Evolutionary conservation across 2,329 filamentous ascomycete species (phyloP), one percentile per base, ranked within the genome.

Genomic region (Xylariaceae sp.): DNA sequence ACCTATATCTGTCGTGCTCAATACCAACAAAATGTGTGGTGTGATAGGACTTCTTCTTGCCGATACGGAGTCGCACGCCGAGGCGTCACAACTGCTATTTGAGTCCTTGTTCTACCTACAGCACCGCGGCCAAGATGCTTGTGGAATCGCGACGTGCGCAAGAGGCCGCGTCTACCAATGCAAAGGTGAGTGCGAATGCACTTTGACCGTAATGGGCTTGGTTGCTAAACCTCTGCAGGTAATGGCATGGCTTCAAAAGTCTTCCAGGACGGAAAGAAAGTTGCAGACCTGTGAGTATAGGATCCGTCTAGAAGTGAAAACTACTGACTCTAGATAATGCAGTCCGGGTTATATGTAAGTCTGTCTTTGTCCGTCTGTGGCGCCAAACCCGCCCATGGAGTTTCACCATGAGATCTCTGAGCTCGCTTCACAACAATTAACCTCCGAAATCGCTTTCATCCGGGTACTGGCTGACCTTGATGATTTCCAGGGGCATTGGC

Each of bases 191-290:
- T 50, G n/a, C 11, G 13, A 3, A 15, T 10, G 9, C 30, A 9
- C n/a, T 9, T 4, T 15, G 6, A 35, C n/a, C n/a, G n/a, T n/a
- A n/a, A n/a, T n/a, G n/a, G n/a, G n/a, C n/a, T n/a, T n/a, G n/a
- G n/a, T n/a, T n/a, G n/a, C n/a, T 23, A 30, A 13, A 35, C 13
- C 1, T 29, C 13, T n/a, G 39, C 13, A 72, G 87, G 87, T 57
- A 91, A 90, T 69, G 88, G 88, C 44, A 85, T 91, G 78, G 88
- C 87, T 40, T 83, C 86, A 36, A 87, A 84, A 67, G 88, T 91
- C 60, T 91, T 92, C 75, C 79, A 86, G 45, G 86, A 90, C 59
- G 88, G 87, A 54, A 79, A 83, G 35, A 79, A 85, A 58, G 79
- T 91, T 24, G 74, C 81, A 40, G 85, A 91, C 65, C 79, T 92